Conservation (phyloP, 2,329 filamentous ascomycete species). For the Colletotrichum eleusines region DNA sequence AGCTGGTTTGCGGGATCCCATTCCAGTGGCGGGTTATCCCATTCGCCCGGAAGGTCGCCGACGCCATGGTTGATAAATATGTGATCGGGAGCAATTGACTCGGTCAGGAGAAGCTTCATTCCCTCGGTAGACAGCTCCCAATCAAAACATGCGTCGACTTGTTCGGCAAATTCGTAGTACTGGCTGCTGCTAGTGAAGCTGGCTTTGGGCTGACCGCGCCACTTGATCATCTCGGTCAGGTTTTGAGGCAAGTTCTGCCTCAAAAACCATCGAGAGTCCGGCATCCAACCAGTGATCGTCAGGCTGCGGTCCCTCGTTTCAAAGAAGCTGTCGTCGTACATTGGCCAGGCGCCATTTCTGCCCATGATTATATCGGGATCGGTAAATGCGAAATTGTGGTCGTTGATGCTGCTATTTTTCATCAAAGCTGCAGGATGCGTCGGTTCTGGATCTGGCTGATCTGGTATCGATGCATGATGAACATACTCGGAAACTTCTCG, state of each 20-base stretch:
- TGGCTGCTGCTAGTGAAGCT: constrained; percentile 29
- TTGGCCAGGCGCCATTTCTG: constrained; percentile 50
- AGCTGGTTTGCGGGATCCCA: constrained; percentile 57
- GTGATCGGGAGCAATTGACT: constrained; percentile 52
- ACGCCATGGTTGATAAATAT: constrained; percentile 55
- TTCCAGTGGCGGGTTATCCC: constrained; percentile 43
- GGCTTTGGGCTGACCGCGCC: constrained; percentile 31
- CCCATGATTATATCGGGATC: constrained; percentile 45
- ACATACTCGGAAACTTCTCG: constrained; percentile 46
- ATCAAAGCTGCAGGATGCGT: constrained; percentile 12
- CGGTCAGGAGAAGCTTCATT: constrained; percentile 49
- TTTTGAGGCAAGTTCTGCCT: constrained; percentile 49
- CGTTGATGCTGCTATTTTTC: background rate
- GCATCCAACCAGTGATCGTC: constrained; percentile 59
- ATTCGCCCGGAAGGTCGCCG: constrained; percentile 36
- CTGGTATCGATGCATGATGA: background rate
- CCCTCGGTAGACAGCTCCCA: constrained; percentile 60
- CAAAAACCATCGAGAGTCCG: constrained; percentile 53
- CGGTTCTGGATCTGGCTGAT: constrained; percentile 6
- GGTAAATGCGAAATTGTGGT: constrained; percentile 24
- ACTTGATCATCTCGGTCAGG: constrained; percentile 50
- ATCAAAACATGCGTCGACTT: constrained; percentile 55
- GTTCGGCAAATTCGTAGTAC: constrained; percentile 47
- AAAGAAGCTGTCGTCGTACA: constrained; percentile 50
- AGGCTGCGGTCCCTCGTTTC: constrained; percentile 54